Conservation (phyloP, 768 basidiomycete species). For the Cubamyces sp. region DNA sequence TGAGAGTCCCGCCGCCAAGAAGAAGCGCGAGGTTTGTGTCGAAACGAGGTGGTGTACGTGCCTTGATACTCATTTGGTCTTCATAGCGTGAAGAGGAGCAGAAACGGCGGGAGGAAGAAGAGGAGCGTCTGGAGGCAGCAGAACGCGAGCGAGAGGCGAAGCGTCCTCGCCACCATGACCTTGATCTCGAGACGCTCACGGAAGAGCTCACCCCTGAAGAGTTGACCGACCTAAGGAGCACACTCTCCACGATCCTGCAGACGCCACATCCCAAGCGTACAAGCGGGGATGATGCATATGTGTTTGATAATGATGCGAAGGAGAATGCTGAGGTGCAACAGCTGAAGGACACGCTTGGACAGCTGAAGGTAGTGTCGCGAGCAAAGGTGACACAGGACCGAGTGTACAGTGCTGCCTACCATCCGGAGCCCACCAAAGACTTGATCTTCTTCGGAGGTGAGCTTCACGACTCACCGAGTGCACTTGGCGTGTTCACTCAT, state of each 20-base stretch:
- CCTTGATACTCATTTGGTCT: not conserved
- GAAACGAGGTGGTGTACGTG: not conserved
- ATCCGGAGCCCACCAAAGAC: constrained; percentile 80
- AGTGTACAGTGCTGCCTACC: constrained; percentile 79
- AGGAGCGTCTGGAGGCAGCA: constrained; percentile 62
- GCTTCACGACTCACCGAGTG: constrained; percentile 6
- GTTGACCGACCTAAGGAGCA: constrained; percentile 47
- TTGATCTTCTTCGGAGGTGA: constrained; percentile 86
- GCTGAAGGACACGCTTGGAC: constrained; percentile 56
- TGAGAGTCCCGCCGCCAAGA: constrained; percentile 66
- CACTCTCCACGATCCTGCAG: constrained; percentile 47
- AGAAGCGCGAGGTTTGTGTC: constrained; percentile 63
- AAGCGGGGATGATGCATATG: constrained; percentile 55
- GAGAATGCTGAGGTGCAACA: constrained; percentile 54
- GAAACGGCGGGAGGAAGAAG: constrained; percentile 57
- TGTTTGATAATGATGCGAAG: constrained; percentile 48
- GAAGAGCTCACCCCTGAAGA: constrained; percentile 53
- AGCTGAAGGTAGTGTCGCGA: constrained; percentile 68
- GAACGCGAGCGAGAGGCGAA: constrained; percentile 66
- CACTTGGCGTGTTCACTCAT: not conserved
- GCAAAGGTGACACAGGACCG: constrained; percentile 81
- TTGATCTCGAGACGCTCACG: constrained; percentile 62
- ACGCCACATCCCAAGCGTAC: constrained; percentile 42
- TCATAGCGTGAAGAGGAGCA: constrained; percentile 55
- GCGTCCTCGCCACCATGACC: constrained; percentile 67